These are phyloP conservation scores for Diaporthe sp. DNA, from an alignment of 2,329 filamentous ascomycete genomes.

Conservation along the genomic window DNA sequence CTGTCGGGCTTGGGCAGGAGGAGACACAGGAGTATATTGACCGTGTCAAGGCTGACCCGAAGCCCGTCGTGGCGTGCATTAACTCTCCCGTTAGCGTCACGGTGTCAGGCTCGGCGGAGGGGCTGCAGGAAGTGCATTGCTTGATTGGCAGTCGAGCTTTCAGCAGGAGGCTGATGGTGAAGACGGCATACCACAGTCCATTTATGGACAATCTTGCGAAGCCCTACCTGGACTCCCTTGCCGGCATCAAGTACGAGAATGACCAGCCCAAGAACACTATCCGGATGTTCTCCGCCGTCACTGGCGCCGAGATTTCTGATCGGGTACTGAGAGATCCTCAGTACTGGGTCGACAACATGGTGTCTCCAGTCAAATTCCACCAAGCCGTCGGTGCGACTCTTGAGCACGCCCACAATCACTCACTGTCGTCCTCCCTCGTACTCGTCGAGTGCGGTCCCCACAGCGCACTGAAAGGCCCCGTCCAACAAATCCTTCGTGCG, in stretches of 20 bases:
- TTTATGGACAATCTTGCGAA: slow-evolving; percentile 45
- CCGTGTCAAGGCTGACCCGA: neutral
- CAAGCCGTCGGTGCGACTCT: slow-evolving; percentile 17
- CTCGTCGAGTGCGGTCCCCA: slow-evolving; percentile 66
- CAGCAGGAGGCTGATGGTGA: slow-evolving; percentile 49
- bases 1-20: slow-evolving; percentile 8
- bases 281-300: slow-evolving; percentile 43
- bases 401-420: slow-evolving; percentile 4
- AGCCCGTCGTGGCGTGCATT: slow-evolving; percentile 32
- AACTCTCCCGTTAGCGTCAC: slow-evolving; percentile 50
- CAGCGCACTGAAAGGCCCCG: slow-evolving; percentile 62
- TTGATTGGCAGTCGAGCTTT: slow-evolving; percentile 44
- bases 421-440: slow-evolving; percentile 51
- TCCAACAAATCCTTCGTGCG: slow-evolving; percentile 64
- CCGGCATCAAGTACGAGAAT: neutral
- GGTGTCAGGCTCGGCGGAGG: slow-evolving; percentile 48
- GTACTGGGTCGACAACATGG: slow-evolving; percentile 40
- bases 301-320: neutral
- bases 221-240: slow-evolving; percentile 42
- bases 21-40: slow-evolving; percentile 26
- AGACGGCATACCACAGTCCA: slow-evolving; percentile 51
- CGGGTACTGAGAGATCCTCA: slow-evolving; percentile 42
- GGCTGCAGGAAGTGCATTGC: slow-evolving; percentile 42
- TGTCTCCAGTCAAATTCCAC: slow-evolving; percentile 35
- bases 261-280: neutral